phyloP scores from a whole-genome alignment of 2,329 filamentous ascomycete species.

The Aureobasidium melanogenum region DNA sequence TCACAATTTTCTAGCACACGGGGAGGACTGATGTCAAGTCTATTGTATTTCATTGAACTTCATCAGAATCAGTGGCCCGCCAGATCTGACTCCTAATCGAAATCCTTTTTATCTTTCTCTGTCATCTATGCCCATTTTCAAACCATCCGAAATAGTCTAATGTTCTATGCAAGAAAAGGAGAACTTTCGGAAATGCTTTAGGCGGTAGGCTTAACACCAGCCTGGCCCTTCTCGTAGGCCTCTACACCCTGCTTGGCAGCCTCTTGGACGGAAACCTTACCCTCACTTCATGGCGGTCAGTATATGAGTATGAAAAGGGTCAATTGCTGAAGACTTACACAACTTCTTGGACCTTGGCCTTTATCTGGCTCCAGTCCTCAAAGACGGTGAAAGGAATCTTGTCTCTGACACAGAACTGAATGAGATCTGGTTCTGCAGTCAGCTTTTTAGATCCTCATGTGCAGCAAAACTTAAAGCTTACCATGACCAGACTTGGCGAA shows the following conservation, averaged over 20 bases:
- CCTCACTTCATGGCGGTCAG: no score
- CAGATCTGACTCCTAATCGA: background rate
- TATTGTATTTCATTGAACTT: background rate
- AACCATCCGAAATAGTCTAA: background rate
- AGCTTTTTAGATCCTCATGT: slow-evolving; percentile 7
- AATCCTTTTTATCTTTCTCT: background rate
- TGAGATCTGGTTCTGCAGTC: slow-evolving; percentile 53
- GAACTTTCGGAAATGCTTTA: background rate
- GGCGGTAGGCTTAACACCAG: slow-evolving; percentile 22
- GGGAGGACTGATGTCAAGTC: background rate
- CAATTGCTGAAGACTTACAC: no score
- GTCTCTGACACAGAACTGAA: slow-evolving; percentile 76
- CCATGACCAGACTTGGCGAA: slow-evolving; percentile 89
- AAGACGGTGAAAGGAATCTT: slow-evolving; percentile 83
- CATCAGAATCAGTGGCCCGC: background rate
- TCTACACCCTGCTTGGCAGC: slow-evolving; percentile 50
- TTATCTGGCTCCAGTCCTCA: slow-evolving; percentile 72
- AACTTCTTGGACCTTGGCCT: slow-evolving; percentile 67
- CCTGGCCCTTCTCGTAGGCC: slow-evolving; percentile 37
- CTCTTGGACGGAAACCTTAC: slow-evolving; percentile 60
- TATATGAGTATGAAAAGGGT: no score
- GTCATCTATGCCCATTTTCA: background rate
- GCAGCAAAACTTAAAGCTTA: slow-evolving; percentile 31
- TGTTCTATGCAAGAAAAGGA: background rate
- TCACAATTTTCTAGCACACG: no score